phyloP scores from a whole-genome alignment of 306 rosid species.

The Sesbania bispinosa region DNA sequence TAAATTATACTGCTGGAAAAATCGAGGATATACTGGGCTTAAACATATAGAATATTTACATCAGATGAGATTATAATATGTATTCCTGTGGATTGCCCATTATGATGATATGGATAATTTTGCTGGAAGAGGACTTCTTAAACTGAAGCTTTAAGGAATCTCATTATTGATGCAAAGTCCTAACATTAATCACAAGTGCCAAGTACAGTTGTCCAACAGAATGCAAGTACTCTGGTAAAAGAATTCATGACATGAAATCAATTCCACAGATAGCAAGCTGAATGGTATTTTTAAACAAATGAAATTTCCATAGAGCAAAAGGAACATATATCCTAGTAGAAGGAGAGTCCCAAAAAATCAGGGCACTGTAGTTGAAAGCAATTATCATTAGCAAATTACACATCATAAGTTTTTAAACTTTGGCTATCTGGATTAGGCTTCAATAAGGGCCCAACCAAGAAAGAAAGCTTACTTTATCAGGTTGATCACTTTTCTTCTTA shows the following conservation, averaged over 20 bases:
- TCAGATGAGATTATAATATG: neutral
- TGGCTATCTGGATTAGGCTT: too few species aligned
- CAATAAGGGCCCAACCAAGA: too few species aligned
- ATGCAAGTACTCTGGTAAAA: neutral
- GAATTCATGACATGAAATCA: neutral
- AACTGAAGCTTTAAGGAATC: neutral
- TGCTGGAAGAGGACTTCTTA: neutral
- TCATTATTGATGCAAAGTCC: neutral
- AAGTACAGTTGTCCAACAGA: neutral
- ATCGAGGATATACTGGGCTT: neutral
- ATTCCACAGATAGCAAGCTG: slow-evolving; percentile 8
- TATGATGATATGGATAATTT: neutral
- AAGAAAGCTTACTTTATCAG: too few species aligned
- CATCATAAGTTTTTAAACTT: too few species aligned
- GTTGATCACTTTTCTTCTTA: too few species aligned
- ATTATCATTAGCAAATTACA: too few species aligned
- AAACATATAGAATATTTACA: neutral
- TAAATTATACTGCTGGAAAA: slow-evolving; percentile 3
- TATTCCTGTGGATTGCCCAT: neutral
- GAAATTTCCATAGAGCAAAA: too few species aligned
- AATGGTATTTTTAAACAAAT: too few species aligned
- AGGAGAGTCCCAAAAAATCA: too few species aligned
- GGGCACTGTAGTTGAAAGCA: too few species aligned
- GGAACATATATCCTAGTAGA: too few species aligned
- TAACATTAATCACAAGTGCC: neutral